Percentiles rank a stretch among this genome's conserved stretches.
Conservation (phyloP, 768 basidiomycete species). For the Lactarius hatsudake region DNA sequence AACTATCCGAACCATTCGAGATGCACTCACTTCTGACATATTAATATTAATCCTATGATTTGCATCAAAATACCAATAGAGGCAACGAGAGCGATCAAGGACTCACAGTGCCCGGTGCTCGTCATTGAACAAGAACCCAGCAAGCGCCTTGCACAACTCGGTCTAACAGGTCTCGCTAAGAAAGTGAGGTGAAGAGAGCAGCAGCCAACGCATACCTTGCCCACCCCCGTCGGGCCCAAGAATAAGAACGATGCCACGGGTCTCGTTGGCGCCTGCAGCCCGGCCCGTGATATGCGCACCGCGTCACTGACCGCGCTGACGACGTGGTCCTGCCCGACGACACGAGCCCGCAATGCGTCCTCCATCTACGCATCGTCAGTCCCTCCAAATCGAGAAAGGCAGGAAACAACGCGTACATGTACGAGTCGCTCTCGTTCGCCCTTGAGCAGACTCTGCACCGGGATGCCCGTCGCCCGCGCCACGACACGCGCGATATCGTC, state of each 20-base stretch:
- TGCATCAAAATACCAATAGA: not conserved
- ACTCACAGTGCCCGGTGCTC: conserved; percentile 79
- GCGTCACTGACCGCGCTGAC: conserved; percentile 83
- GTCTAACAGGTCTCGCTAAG: conserved; percentile 47
- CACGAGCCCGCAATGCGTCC: conserved; percentile 62
- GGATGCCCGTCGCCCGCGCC: conserved; percentile 86
- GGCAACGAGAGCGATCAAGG: conserved; percentile 22
- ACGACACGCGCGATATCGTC: conserved; percentile 87
- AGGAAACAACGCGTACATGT: conserved; percentile 54
- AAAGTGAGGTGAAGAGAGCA: not conserved
- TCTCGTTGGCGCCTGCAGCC: conserved; percentile 81
- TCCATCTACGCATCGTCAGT: conserved; percentile 66
- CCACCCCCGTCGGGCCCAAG: conserved; percentile 84
- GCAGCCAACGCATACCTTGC: conserved; percentile 49
- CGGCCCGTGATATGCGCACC: conserved; percentile 89
- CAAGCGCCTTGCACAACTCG: conserved; percentile 84
- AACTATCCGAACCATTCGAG: not conserved
- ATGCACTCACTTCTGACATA: conserved; percentile 68
- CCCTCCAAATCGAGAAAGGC: not conserved
- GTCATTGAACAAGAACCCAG: conserved; percentile 86
- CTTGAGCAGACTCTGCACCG: conserved; percentile 82
- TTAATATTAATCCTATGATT: conserved; percentile 79
- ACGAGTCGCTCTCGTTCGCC: conserved; percentile 89
- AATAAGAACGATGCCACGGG: conserved; percentile 94
- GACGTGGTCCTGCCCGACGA: conserved; percentile 93